Percentiles rank a stretch among this genome's conserved stretches.
Evolutionary conservation across 164 flowering plant genomes (phyloP).

Genomic region (Stephania cephalantha): DNA sequence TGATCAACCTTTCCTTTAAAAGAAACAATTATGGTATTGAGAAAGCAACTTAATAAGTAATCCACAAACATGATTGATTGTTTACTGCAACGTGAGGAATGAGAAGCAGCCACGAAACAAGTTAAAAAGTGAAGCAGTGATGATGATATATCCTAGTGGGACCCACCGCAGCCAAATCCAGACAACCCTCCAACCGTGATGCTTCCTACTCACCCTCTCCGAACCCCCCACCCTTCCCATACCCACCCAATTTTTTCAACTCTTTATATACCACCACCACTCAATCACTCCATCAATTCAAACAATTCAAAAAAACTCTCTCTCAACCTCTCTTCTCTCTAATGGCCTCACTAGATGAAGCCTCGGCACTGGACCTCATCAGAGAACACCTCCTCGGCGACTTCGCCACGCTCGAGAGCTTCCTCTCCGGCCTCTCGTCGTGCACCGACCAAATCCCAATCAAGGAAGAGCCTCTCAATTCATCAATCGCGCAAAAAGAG

Average conservation of each 20-base stretch:
- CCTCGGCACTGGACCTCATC: conserved; percentile 31
- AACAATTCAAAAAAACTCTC: too few relatives aligned
- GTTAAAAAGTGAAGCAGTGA: not conserved
- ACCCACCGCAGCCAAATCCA: not conserved
- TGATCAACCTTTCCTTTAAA: too few relatives aligned
- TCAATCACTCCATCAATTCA: too few relatives aligned
- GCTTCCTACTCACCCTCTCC: not conserved
- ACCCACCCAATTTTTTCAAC: not conserved
- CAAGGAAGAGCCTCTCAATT: too few relatives aligned
- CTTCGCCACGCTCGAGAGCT: conserved; percentile 15
- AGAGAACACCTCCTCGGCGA: conserved; percentile 33
- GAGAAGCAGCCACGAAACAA: not conserved
- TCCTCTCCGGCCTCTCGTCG: not conserved
- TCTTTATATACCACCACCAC: not conserved
- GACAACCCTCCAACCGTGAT: not conserved
- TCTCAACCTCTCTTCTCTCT: not conserved
- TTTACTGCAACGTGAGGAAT: not conserved
- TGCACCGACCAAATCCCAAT: not conserved
- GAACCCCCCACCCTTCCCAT: not conserved
- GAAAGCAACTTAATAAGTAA: too few relatives aligned
- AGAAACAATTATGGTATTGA: too few relatives aligned
- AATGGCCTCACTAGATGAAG: conserved; percentile 29
- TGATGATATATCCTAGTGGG: not conserved
- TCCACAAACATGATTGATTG: not conserved
- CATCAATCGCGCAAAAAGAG: too few relatives aligned